Evolutionary conservation across 2,329 filamentous ascomycete genomes (phyloP).

Genomic region (Fusarium floridanum): DNA sequence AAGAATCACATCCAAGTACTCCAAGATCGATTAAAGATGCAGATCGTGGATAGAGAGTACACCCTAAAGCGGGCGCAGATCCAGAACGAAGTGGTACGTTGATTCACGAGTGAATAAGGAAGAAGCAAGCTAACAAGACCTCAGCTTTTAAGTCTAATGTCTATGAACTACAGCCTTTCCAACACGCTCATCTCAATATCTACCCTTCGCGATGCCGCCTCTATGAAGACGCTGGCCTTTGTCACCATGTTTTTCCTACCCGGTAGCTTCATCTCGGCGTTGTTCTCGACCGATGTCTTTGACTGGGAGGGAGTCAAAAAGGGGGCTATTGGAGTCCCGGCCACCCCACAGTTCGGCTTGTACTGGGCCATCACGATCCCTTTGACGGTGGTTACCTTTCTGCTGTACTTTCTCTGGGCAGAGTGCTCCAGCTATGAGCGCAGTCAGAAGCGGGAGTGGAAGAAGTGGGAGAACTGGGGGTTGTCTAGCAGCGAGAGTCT

Average conservation of each 20-base stretch:
- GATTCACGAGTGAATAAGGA: no score
- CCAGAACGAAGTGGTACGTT: conserved; percentile 55
- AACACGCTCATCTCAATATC: conserved; percentile 53
- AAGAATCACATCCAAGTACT: conserved; percentile 48
- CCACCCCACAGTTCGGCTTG: conserved; percentile 54
- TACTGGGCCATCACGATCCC: conserved; percentile 58
- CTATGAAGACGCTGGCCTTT: conserved; percentile 59
- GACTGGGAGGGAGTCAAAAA: conserved; percentile 48
- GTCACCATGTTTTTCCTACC: conserved; percentile 60
- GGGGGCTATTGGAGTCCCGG: conserved; percentile 47
- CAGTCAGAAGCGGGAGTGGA: conserved; percentile 22
- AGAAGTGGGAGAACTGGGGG: conserved; percentile 35
- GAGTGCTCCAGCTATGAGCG: conserved; percentile 47
- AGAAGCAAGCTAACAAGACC: conserved; percentile 17
- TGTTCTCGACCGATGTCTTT: conserved; percentile 55
- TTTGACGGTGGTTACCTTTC: conserved; percentile 52
- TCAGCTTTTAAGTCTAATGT: conserved; percentile 55
- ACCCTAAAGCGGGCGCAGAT: conserved; percentile 54
- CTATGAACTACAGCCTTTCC: conserved; percentile 53
- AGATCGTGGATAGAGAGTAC: conserved; percentile 53
- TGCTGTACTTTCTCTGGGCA: conserved; percentile 52
- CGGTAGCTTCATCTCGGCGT: conserved; percentile 57
- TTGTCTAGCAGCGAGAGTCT: conserved; percentile 32
- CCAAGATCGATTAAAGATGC: conserved; percentile 51
- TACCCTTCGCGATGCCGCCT: conserved; percentile 56